These are phyloP conservation scores for Hibiscus mutabilis DNA, from an alignment of 345 rosid genomes.

Conservation along the genomic window DNA sequence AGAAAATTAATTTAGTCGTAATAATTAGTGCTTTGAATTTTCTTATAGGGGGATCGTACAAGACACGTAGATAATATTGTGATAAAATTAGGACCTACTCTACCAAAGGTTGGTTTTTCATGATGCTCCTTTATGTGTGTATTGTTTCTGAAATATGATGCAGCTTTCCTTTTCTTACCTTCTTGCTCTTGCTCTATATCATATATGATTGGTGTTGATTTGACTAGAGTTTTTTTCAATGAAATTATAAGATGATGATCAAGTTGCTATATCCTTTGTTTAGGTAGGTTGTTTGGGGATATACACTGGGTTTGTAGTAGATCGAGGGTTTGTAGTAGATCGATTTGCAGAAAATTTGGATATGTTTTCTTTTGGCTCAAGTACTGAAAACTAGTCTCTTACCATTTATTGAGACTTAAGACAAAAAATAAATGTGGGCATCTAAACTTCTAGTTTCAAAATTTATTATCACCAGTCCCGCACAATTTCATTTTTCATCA, in stretches of 20 bases:
- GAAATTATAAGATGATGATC: background rate
- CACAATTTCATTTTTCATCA: background rate
- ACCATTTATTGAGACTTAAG: too few species aligned
- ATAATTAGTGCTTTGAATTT: background rate
- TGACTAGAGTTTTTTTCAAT: background rate
- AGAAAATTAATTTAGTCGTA: too few species aligned
- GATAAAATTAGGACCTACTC: conserved; percentile 35
- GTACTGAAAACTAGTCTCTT: background rate
- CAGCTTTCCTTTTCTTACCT: too few species aligned
- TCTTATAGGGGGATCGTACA: conserved; percentile 39
- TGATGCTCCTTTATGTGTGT: background rate
- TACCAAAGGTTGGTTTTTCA: conserved; percentile 43
- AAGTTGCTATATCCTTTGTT: background rate
- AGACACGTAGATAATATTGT: conserved; percentile 43
- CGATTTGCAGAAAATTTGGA: background rate
- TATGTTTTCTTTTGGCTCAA: background rate
- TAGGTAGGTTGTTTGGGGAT: background rate
- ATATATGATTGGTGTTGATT: background rate
- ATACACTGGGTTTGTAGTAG: background rate
- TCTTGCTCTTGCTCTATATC: background rate
- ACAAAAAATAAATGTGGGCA: too few species aligned
- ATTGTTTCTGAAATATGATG: too few species aligned
- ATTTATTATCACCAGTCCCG: too few species aligned
- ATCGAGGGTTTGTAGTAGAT: too few species aligned
- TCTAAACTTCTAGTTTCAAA: too few species aligned